Evolutionary conservation across 805 yeast species (phyloP).

Genomic region (Candida golubevii): DNA sequence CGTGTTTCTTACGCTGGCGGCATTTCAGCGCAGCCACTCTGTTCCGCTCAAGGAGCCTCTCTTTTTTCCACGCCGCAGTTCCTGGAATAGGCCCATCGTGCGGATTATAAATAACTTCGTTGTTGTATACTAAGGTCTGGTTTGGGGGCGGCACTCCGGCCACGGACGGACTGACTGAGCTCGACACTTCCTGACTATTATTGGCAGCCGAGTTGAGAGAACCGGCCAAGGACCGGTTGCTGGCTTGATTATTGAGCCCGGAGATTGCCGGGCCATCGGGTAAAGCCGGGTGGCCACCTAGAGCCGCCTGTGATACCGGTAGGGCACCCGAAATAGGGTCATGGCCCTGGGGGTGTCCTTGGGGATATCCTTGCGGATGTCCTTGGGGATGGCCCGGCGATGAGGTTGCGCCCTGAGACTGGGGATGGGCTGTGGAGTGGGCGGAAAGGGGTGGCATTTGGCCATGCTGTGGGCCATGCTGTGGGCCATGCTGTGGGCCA

Average conservation of each 20-base stretch:
- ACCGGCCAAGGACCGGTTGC: too few relatives aligned
- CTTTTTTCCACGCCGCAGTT: slow-evolving; percentile 64
- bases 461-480: background rate
- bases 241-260: background rate
- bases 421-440: too few relatives aligned
- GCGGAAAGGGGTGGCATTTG: too few relatives aligned
- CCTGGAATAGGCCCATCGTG: slow-evolving; percentile 59
- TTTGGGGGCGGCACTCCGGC: slow-evolving; percentile 48
- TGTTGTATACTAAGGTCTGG: slow-evolving; percentile 49
- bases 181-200: background rate
- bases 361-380: background rate
- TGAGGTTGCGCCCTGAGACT: too few relatives aligned
- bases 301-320: slow-evolving; percentile 3
- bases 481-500: background rate
- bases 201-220: background rate
- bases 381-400: too few relatives aligned
- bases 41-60: slow-evolving; percentile 56
- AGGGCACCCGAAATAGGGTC: background rate
- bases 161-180: slow-evolving; percentile 8
- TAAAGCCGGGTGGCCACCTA: slow-evolving; percentile 6
- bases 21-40: slow-evolving; percentile 68
- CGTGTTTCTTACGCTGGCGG: slow-evolving; percentile 62
- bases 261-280: background rate
- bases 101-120: slow-evolving; percentile 52
- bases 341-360: background rate